Conservation (phyloP, 352 stramenopile species). For the Pythium dissotocum region DNA sequence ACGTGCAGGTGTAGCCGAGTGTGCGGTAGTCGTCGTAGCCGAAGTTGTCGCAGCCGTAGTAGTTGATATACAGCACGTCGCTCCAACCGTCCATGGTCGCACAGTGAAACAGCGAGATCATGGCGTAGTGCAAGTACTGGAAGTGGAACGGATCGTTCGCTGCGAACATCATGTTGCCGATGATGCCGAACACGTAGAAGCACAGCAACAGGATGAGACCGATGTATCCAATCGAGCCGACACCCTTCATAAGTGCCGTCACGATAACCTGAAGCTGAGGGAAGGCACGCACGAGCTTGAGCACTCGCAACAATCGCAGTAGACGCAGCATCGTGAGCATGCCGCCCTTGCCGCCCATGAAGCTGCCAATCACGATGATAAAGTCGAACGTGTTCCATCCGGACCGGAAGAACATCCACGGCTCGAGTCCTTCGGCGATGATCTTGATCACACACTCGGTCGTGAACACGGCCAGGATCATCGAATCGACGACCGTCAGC, state of each 20-base stretch:
- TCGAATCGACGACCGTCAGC: constrained; percentile 52
- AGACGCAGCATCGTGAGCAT: constrained; percentile 87
- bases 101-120: constrained; percentile 89
- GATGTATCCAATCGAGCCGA: constrained; percentile 90
- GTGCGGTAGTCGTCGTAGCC: constrained; percentile 64
- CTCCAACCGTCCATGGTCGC: constrained; percentile 91
- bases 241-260: constrained; percentile 85
- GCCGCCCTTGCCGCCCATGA: constrained; percentile 59
- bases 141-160: constrained; percentile 90
- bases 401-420: constrained; percentile 74
- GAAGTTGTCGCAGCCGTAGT: constrained; percentile 86
- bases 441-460: constrained; percentile 80
- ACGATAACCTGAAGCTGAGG: constrained; percentile 90
- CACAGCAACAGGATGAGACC: constrained; percentile 86
- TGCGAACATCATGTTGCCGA: constrained; percentile 90
- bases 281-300: constrained; percentile 88
- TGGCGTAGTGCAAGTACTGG: constrained; percentile 81
- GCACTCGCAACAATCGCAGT: constrained; percentile 76
- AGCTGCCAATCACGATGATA: constrained; percentile 79
- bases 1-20: constrained; percentile 64
- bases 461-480: constrained; percentile 78
- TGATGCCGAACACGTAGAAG: constrained; percentile 91
- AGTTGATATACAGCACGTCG: constrained; percentile 91
- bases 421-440: constrained; percentile 69
- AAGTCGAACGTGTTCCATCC: constrained; percentile 87